phyloP scores from a whole-genome alignment of 1,284 basidiomycete genomes.

The Tranzscheliella williamsii region DNA sequence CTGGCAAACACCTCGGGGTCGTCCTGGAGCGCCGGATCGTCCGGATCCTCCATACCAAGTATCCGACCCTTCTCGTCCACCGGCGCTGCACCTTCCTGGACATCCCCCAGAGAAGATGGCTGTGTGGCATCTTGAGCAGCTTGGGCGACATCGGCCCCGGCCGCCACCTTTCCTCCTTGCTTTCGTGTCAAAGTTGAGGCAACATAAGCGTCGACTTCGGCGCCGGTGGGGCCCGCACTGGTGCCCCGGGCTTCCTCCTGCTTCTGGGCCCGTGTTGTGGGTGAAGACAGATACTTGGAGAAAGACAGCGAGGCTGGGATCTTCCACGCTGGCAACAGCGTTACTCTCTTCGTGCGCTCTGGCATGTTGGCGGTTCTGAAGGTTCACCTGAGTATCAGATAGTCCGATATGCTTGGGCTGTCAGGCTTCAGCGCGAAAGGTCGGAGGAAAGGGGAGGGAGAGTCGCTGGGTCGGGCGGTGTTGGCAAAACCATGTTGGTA shows the following conservation, averaged over 20 bases:
- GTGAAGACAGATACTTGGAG: constrained; percentile 18
- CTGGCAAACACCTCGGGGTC: constrained; percentile 14
- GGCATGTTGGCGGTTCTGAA: background rate
- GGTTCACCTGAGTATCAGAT: no score
- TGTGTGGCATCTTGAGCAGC: background rate
- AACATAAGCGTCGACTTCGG: constrained; percentile 29
- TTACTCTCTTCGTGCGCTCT: background rate
- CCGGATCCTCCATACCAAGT: constrained; percentile 36
- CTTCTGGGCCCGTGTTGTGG: constrained; percentile 7
- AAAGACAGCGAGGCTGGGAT: constrained; percentile 1
- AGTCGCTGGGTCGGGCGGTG: background rate
- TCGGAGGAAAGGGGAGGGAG: no score
- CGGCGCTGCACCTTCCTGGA: no score
- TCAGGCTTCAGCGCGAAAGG: no score
- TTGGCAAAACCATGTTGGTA: background rate
- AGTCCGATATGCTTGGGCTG: no score
- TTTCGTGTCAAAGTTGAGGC: constrained; percentile 18
- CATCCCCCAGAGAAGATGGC: background rate
- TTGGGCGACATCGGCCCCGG: background rate
- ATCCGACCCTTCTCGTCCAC: constrained; percentile 19
- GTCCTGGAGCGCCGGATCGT: constrained; percentile 25
- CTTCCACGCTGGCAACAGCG: background rate
- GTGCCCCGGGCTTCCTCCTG: constrained; percentile 23
- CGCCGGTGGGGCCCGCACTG: constrained; percentile 15
- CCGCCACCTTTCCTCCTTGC: background rate